phyloP scores from a whole-genome alignment of 371 early-diverging fungal species.

The Mortierella sp. region DNA sequence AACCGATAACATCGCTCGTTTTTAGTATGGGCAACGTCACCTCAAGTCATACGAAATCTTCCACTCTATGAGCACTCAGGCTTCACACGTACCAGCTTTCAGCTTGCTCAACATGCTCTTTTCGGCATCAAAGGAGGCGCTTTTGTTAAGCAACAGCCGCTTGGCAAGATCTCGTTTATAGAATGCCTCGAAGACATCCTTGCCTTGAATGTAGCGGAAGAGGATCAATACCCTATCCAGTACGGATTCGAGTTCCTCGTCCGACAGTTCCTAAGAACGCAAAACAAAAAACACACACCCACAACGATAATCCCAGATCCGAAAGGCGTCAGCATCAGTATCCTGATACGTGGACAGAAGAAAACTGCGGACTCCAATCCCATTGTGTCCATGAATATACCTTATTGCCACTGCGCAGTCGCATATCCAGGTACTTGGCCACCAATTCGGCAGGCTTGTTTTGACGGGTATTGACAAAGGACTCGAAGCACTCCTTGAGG shows the following conservation, averaged over 20 bases:
- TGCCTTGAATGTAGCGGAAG: slow-evolving; percentile 92
- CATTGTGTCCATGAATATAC: slow-evolving; percentile 29
- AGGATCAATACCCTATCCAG: slow-evolving; percentile 81
- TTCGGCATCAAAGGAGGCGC: slow-evolving; percentile 85
- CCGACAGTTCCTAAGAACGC: slow-evolving; percentile 59
- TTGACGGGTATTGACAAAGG: slow-evolving; percentile 84
- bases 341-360: too few relatives aligned
- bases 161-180: slow-evolving; percentile 93
- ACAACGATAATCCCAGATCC: too few relatives aligned
- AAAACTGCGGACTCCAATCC: neutral
- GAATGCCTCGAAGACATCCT: slow-evolving; percentile 96
- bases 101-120: slow-evolving; percentile 85
- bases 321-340: too few relatives aligned
- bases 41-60: neutral
- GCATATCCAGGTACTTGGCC: slow-evolving; percentile 83
- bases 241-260: slow-evolving; percentile 71
- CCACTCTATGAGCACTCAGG: neutral
- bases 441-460: slow-evolving; percentile 92
- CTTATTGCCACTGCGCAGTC: slow-evolving; percentile 60
- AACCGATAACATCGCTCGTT: too few relatives aligned
- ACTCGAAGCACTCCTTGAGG: slow-evolving; percentile 87
- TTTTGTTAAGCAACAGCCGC: slow-evolving; percentile 82
- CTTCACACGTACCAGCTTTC: slow-evolving; percentile 66
- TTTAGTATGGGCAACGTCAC: slow-evolving; percentile 13
- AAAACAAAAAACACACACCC: too few relatives aligned